Conservation (phyloP, 805 yeast species). For the Candida lessepsii region DNA sequence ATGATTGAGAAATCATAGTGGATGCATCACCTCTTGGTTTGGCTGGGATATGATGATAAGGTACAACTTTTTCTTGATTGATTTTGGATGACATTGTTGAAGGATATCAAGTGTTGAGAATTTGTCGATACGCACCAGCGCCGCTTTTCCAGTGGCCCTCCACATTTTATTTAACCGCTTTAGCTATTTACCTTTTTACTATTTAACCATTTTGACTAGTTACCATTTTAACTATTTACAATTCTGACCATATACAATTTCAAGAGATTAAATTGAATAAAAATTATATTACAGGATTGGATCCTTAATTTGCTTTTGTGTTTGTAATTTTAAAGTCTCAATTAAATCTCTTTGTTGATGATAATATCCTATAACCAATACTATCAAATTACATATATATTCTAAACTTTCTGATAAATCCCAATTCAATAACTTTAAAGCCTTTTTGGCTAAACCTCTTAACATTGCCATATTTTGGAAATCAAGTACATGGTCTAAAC, state of each 20-base stretch:
- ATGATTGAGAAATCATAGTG: constrained; percentile 48
- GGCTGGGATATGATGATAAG: constrained; percentile 48
- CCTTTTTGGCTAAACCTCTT: constrained; percentile 39
- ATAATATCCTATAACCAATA: constrained; percentile 18
- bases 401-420: constrained; percentile 12
- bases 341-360: constrained; percentile 20
- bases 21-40: constrained; percentile 46
- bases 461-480: constrained; percentile 32
- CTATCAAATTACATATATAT: constrained; percentile 30
- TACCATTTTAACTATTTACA: too few species aligned
- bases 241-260: too few species aligned
- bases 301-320: too few species aligned
- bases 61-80: constrained; percentile 34
- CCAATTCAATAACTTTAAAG: constrained; percentile 24
- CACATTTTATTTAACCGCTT: too few species aligned
- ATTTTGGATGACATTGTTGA: constrained; percentile 20
- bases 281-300: too few species aligned
- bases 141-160: too few species aligned
- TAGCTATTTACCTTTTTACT: too few species aligned
- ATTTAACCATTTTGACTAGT: too few species aligned
- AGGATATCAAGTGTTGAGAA: too few species aligned
- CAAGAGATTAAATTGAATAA: too few species aligned
- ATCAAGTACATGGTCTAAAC: constrained; percentile 36
- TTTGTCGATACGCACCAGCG: not conserved
- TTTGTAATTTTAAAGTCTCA: not conserved